Evolutionary conservation across 2,329 filamentous ascomycete species (phyloP).

Genomic region (Fusarium pseudoanthophilum): DNA sequence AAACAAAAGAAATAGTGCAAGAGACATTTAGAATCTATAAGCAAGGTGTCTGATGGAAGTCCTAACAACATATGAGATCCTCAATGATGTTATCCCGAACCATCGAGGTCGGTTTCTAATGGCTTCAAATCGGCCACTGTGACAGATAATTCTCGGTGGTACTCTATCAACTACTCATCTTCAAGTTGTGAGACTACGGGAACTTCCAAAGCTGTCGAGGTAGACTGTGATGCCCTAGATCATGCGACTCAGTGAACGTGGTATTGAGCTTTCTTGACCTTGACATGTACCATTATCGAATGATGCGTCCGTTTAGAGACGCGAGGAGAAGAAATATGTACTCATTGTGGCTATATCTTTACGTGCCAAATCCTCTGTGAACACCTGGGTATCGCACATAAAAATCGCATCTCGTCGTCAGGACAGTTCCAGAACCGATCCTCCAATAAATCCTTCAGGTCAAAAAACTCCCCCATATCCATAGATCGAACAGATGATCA

Average conservation of each 20-base stretch:
- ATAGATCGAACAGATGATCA: not conserved
- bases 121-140: not conserved
- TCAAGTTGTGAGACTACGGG: not conserved
- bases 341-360: constrained; percentile 5
- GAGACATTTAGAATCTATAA: not conserved
- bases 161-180: no score
- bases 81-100: not conserved
- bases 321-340: not conserved
- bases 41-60: not conserved
- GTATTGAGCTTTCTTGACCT: not conserved
- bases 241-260: not conserved
- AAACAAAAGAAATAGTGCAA: not conserved
- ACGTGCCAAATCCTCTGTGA: constrained; percentile 10
- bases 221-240: not conserved
- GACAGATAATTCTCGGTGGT: not conserved
- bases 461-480: not conserved
- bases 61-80: not conserved
- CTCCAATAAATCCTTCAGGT: not conserved
- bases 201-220: not conserved
- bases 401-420: constrained; percentile 26
- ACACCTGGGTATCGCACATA: constrained; percentile 32
- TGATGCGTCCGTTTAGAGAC: not conserved
- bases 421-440: constrained; percentile 15
- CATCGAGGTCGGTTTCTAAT: not conserved
- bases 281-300: not conserved